These are phyloP conservation scores for Lumnitzera littorea DNA, from an alignment of 345 rosid species.

Conservation along the genomic window DNA sequence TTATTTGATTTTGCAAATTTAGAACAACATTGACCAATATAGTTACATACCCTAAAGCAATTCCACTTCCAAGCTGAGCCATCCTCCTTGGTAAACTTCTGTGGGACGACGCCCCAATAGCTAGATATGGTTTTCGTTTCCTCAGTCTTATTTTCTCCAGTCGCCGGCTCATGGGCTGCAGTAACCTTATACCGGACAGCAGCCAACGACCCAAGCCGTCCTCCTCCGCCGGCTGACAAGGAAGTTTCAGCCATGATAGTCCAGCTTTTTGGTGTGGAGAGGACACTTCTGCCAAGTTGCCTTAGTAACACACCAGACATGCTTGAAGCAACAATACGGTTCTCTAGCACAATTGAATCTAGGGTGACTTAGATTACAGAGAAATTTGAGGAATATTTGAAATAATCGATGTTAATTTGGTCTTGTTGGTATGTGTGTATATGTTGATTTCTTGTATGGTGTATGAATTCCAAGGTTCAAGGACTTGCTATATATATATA, in stretches of 20 bases:
- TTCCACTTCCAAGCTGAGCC: conserved; percentile 73
- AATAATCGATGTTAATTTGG: too few relatives aligned
- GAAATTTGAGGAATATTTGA: too few relatives aligned
- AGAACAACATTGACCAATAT: too few relatives aligned
- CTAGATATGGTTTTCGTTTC: conserved; percentile 17
- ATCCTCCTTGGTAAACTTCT: conserved; percentile 38
- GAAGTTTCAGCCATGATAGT: neutral
- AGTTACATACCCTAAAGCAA: conserved; percentile 35
- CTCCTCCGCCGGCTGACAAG: neutral
- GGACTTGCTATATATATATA: too few relatives aligned
- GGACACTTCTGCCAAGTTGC: conserved; percentile 1
- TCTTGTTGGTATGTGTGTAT: too few relatives aligned
- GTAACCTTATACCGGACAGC: conserved; percentile 7
- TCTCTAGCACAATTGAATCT: neutral
- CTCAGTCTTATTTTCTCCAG: neutral
- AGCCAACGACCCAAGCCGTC: neutral
- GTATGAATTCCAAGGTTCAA: too few relatives aligned
- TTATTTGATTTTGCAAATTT: too few relatives aligned
- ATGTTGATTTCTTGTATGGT: too few relatives aligned
- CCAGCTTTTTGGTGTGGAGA: neutral
- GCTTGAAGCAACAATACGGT: neutral
- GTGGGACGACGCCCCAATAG: conserved; percentile 51
- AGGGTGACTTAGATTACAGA: neutral
- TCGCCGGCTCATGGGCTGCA: conserved; percentile 2
- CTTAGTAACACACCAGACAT: conserved; percentile 6